A percentile compares a stretch with the other conserved stretches of the same genome.
These are phyloP conservation scores for Dictyostelium citrinum DNA, from an alignment of 78 protist species.

Conservation along the genomic window DNA sequence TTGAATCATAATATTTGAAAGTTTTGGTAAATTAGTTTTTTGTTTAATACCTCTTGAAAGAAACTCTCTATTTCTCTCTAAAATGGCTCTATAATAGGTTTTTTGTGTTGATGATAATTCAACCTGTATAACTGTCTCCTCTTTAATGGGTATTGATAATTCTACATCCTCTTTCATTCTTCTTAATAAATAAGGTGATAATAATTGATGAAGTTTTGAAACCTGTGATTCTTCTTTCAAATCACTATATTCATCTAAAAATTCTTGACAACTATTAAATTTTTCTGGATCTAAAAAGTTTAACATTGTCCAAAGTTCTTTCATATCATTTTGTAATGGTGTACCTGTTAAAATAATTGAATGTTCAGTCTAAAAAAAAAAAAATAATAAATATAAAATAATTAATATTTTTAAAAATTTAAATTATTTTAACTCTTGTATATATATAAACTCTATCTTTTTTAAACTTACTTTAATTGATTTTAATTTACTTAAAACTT, in stretches of 20 bases:
- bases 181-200: conserved; percentile 93
- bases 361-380: conserved; percentile 40
- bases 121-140: conserved; percentile 88
- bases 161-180: conserved; percentile 95
- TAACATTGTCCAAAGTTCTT: conserved; percentile 95
- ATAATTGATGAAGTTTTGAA: conserved; percentile 71
- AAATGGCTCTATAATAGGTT: conserved; percentile 90
- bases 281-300: conserved; percentile 84
- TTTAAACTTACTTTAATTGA: conserved; percentile 6
- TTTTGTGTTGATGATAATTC: conserved; percentile 88
- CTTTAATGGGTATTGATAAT: conserved; percentile 84
- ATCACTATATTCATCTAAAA: conserved; percentile 72
- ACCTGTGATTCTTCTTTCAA: conserved; percentile 75
- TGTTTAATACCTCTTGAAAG: conserved; percentile 53
- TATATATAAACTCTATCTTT: too few species aligned
- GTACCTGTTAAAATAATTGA: conserved; percentile 94
- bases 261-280: conserved; percentile 79
- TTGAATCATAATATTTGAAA: conserved; percentile 93
- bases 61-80: conserved; percentile 84
- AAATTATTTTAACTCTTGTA: too few species aligned
- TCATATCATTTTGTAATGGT: conserved; percentile 93
- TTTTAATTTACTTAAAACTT: conserved; percentile 69
- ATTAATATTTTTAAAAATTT: background rate
- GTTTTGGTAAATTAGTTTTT: conserved; percentile 83
- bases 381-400: background rate